A percentile compares a stretch with the other conserved stretches of the same genome.
These are phyloP conservation scores for Kurtzmaniella quercitrusa DNA, from an alignment of 1,139 yeast genomes.

Conservation along the genomic window DNA sequence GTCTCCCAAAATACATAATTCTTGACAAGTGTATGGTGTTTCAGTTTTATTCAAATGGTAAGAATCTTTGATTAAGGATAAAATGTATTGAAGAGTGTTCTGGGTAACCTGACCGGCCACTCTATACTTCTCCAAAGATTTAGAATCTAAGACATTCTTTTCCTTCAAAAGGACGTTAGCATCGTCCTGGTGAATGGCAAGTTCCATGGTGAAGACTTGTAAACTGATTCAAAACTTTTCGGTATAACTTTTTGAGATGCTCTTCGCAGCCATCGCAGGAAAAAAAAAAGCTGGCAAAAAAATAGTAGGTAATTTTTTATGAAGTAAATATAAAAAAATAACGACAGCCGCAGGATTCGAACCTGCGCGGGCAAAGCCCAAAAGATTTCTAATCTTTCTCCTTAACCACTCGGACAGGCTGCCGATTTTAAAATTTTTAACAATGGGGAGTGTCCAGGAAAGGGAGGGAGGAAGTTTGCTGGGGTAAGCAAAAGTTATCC, in stretches of 20 bases:
- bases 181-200: constrained; percentile 66
- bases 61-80: constrained; percentile 63
- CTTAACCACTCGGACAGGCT: constrained; percentile 4
- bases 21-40: constrained; percentile 56
- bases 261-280: constrained; percentile 5
- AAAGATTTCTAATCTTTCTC: constrained; percentile 21
- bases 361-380: constrained; percentile 36
- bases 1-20: constrained; percentile 79
- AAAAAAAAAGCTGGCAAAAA: neutral
- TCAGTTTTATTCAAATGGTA: constrained; percentile 54
- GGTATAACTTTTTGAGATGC: constrained; percentile 2
- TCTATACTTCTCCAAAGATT: constrained; percentile 75
- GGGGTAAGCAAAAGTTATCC: no score
- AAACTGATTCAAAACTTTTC: neutral
- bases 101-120: constrained; percentile 91
- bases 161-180: constrained; percentile 70
- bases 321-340: no score
- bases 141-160: constrained; percentile 61
- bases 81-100: constrained; percentile 68
- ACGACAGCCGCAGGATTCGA: constrained; percentile 34
- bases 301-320: no score
- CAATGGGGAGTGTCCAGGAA: no score
- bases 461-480: no score
- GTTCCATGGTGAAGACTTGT: constrained; percentile 39
- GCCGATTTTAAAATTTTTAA: neutral